These are phyloP conservation scores for Hericium alpestre DNA, from an alignment of 768 basidiomycete species.

Conservation along the genomic window DNA sequence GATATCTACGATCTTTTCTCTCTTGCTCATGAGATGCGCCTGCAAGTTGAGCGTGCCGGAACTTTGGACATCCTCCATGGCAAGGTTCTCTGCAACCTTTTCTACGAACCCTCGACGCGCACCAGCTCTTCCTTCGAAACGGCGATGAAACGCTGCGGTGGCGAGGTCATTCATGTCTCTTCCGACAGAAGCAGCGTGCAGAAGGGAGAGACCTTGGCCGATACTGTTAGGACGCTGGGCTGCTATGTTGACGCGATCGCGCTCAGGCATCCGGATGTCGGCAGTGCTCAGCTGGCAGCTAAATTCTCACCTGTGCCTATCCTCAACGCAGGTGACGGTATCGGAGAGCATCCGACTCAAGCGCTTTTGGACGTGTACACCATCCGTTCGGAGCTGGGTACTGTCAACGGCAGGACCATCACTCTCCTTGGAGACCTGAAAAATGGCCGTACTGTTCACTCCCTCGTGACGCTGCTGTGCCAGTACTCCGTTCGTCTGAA, in stretches of 20 bases:
- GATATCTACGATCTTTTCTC: constrained; percentile 92
- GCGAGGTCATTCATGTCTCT: constrained; percentile 81
- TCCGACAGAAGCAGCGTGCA: constrained; percentile 77
- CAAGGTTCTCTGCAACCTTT: constrained; percentile 81
- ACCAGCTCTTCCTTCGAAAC: constrained; percentile 95
- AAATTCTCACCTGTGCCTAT: constrained; percentile 94
- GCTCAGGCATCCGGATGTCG: constrained; percentile 87
- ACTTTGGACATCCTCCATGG: constrained; percentile 83
- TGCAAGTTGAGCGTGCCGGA: constrained; percentile 88
- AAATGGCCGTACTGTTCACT: constrained; percentile 96
- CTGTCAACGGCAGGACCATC: constrained; percentile 91
- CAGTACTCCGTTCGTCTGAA: constrained; percentile 91
- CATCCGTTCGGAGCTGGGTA: constrained; percentile 94
- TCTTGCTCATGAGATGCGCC: constrained; percentile 91
- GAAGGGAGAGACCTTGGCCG: constrained; percentile 89
- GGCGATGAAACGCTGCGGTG: constrained; percentile 97
- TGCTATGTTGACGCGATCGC: constrained; percentile 95
- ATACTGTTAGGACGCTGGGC: constrained; percentile 87
- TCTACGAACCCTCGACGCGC: constrained; percentile 95
- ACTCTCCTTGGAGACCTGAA: constrained; percentile 92
- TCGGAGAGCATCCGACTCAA: constrained; percentile 97
- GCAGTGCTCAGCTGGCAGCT: constrained; percentile 90
- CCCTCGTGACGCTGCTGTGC: constrained; percentile 82
- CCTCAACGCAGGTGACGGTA: constrained; percentile 93
- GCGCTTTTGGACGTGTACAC: constrained; percentile 85